Percentiles rank a stretch among this genome's conserved stretches.
Evolutionary conservation across 2,329 filamentous ascomycete genomes (phyloP).

Genomic region (Chaetothyriales sp.): DNA sequence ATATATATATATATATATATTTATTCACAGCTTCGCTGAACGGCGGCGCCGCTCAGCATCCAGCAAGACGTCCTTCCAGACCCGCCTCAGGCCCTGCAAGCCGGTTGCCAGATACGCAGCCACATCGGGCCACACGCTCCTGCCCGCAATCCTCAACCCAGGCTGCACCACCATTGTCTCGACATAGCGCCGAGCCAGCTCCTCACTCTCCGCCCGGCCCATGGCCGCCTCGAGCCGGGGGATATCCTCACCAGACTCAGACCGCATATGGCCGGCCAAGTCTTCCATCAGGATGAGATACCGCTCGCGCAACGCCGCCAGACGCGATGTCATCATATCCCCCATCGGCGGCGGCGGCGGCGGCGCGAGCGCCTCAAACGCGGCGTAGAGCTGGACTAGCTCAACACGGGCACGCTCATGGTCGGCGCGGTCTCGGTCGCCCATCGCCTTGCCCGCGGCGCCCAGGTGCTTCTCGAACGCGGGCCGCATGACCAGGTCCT

Average conservation of each 20-base stretch:
- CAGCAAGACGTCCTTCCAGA: background rate
- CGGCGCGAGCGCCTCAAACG: background rate
- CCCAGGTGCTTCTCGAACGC: conserved; percentile 12
- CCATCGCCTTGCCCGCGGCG: conserved; percentile 7
- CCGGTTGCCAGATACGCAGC: conserved; percentile 6
- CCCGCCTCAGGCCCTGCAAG: background rate
- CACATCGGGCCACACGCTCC: conserved; percentile 7
- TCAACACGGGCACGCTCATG: conserved; percentile 7
- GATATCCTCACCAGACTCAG: conserved; percentile 12
- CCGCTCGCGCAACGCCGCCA: background rate
- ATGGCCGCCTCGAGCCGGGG: conserved; percentile 8
- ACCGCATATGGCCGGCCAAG: conserved; percentile 11
- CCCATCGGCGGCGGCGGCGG: background rate
- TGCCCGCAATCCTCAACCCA: conserved; percentile 5
- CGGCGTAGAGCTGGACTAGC: conserved; percentile 3
- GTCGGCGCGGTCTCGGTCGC: conserved; percentile 13
- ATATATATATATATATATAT: too few species aligned
- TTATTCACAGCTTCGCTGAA: background rate
- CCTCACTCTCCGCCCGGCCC: conserved; percentile 4
- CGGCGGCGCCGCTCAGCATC: too few species aligned
- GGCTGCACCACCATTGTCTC: conserved; percentile 10
- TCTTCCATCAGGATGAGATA: conserved; percentile 8
- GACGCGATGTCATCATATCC: background rate
- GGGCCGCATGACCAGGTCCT: conserved; percentile 15
- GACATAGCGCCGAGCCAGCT: conserved; percentile 10